Conservation (phyloP, 2,329 filamentous ascomycete species). For the Hyphodiscus sp. region DNA sequence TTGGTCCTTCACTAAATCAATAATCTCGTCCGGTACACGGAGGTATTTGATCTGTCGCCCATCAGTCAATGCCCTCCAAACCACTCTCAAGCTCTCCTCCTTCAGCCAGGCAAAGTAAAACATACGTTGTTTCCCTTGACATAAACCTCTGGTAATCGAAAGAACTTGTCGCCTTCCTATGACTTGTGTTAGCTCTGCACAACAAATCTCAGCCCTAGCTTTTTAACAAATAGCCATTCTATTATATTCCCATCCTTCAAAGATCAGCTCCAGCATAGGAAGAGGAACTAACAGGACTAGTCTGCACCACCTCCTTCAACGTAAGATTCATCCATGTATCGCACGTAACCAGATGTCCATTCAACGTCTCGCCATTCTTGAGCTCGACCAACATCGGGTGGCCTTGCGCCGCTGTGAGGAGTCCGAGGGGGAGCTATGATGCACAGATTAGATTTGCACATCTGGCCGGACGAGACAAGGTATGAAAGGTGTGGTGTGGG, state of each 20-base stretch:
- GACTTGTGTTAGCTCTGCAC: slow-evolving; percentile 1
- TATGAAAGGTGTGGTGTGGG: too few relatives aligned
- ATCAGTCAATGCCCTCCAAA: slow-evolving; percentile 3
- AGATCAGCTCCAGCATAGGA: background rate
- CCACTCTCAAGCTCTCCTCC: slow-evolving; percentile 1
- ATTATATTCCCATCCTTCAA: background rate
- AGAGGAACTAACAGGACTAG: slow-evolving; percentile 58
- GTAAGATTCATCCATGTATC: slow-evolving; percentile 99
- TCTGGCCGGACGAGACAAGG: too few relatives aligned
- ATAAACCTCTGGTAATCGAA: slow-evolving; percentile 87
- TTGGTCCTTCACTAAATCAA: slow-evolving; percentile 91
- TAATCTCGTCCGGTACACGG: slow-evolving; percentile 91
- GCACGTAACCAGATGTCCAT: slow-evolving; percentile 92
- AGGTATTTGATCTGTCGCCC: slow-evolving; percentile 83
- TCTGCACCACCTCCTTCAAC: slow-evolving; percentile 94
- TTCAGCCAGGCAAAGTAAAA: background rate
- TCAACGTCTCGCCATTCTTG: slow-evolving; percentile 95
- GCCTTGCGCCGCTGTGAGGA: slow-evolving; percentile 92
- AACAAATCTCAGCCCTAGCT: background rate
- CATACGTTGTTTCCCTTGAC: slow-evolving; percentile 92
- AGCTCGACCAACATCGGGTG: slow-evolving; percentile 97
- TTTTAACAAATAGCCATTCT: background rate
- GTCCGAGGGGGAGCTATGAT: slow-evolving; percentile 61
- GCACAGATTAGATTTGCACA: background rate
- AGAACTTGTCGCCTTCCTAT: slow-evolving; percentile 88